Percentiles rank a stretch among this genome's conserved stretches.
Evolutionary conservation across 371 early-diverging fungal species (phyloP).

Genomic region (Globomyces sp.): DNA sequence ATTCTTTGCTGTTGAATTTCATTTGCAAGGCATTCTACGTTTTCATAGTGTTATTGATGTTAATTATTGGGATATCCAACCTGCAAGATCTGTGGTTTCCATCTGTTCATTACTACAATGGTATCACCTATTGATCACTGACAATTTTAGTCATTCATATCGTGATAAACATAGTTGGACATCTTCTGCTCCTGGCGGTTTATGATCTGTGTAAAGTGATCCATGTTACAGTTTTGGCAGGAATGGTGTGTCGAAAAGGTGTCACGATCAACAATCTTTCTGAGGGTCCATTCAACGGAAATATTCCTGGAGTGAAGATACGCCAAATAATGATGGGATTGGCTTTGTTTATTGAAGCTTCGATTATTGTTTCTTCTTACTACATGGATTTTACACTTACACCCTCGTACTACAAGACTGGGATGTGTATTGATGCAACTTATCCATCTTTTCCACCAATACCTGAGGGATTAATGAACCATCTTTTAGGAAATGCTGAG

Average conservation of each 20-base stretch:
- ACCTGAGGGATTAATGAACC: background rate
- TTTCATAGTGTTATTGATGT: no score
- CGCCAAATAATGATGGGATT: background rate
- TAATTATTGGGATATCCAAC: no score
- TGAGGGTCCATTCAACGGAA: background rate
- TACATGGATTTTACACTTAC: background rate
- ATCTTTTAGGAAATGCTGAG: background rate
- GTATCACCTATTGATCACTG: no score
- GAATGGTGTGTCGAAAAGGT: background rate
- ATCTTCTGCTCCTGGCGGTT: background rate
- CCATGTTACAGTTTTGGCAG: background rate
- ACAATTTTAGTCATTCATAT: background rate
- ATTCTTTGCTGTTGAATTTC: no score
- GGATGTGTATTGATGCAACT: background rate
- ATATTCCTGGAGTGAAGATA: background rate
- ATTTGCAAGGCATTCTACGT: no score
- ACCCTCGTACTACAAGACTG: background rate
- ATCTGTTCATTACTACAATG: no score
- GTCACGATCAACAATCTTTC: background rate
- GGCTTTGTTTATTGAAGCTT: background rate
- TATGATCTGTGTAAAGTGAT: constrained; percentile 1
- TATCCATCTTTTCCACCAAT: background rate
- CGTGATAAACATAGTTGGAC: background rate
- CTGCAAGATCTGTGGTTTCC: no score
- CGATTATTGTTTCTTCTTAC: background rate